phyloP scores from a whole-genome alignment of 2,329 filamentous ascomycete species.

The Tolypocladium ophioglossoides region DNA sequence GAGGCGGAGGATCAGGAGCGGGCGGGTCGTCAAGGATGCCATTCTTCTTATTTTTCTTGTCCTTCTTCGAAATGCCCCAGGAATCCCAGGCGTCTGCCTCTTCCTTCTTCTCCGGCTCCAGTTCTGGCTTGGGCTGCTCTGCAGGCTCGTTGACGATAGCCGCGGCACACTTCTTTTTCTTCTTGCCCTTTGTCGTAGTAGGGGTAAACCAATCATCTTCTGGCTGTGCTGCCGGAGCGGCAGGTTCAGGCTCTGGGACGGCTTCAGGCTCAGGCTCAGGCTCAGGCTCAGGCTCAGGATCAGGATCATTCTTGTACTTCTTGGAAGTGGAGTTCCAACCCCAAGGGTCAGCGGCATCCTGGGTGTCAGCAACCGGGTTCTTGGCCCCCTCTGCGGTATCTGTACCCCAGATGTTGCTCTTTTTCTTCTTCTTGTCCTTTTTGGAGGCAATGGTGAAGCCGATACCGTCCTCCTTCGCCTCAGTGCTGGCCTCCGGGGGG shows the following conservation, averaged over 20 bases:
- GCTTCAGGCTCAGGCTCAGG: slow-evolving; percentile 8
- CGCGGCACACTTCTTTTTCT: slow-evolving; percentile 22
- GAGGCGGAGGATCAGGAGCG: neutral
- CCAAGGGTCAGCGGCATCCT: slow-evolving; percentile 20
- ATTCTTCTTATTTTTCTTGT: slow-evolving; percentile 21
- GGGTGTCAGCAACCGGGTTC: slow-evolving; percentile 9
- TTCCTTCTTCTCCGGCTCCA: slow-evolving; percentile 16
- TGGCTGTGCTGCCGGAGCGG: slow-evolving; percentile 2
- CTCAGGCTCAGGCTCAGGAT: slow-evolving; percentile 14
- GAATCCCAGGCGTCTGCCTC: slow-evolving; percentile 21
- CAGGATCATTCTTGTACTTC: slow-evolving; percentile 26
- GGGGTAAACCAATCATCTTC: slow-evolving; percentile 11
- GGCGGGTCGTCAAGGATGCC: slow-evolving; percentile 1
- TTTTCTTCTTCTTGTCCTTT: slow-evolving; percentile 32
- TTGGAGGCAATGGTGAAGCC: slow-evolving; percentile 22
- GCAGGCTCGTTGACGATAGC: slow-evolving; percentile 11
- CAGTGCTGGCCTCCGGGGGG: slow-evolving; percentile 21
- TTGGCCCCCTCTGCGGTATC: slow-evolving; percentile 23
- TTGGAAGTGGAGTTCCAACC: slow-evolving; percentile 21
- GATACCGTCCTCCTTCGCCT: slow-evolving; percentile 19
- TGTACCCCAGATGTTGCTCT: slow-evolving; percentile 24
- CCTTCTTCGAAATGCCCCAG: slow-evolving; percentile 16
- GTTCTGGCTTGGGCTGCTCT: slow-evolving; percentile 10
- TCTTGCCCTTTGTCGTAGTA: slow-evolving; percentile 20
- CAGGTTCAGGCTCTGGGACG: slow-evolving; percentile 6